Conservation (phyloP, 1,284 basidiomycete species). For the Marasmius fiardii region DNA sequence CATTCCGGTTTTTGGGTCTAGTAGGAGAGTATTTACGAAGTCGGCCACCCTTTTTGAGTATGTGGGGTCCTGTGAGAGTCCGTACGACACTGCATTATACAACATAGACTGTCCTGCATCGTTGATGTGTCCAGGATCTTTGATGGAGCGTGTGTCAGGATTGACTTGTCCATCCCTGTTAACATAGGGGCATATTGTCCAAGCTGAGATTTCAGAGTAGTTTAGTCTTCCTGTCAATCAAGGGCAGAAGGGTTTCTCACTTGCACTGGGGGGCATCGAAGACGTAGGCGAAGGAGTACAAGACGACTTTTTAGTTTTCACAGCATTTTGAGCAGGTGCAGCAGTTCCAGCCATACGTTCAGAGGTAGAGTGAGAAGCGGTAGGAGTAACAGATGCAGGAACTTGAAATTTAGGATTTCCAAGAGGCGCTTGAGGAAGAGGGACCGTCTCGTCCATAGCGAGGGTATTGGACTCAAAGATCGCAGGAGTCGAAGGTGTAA, state of each 20-base stretch:
- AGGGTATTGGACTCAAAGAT: neutral
- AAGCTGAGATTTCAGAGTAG: conserved; percentile 30
- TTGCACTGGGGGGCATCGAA: conserved; percentile 38
- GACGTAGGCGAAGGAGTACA: conserved; percentile 44
- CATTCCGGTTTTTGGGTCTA: conserved; percentile 49
- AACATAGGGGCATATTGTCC: conserved; percentile 55
- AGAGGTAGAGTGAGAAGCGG: conserved; percentile 3
- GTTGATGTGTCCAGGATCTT: conserved; percentile 43
- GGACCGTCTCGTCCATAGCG: neutral
- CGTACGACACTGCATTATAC: conserved; percentile 50
- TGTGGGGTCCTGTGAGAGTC: conserved; percentile 32
- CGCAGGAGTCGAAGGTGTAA: neutral
- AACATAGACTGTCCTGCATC: conserved; percentile 45
- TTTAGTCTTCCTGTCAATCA: neutral
- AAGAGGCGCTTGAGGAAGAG: conserved; percentile 15
- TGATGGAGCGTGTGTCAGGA: conserved; percentile 52
- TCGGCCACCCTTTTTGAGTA: conserved; percentile 36
- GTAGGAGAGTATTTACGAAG: conserved; percentile 50
- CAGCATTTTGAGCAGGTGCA: conserved; percentile 28
- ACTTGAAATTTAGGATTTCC: neutral
- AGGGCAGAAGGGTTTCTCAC: conserved; percentile 28
- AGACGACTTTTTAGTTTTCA: conserved; percentile 23
- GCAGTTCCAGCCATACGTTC: conserved; percentile 16
- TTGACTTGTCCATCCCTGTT: conserved; percentile 54
- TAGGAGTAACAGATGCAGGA: conserved; percentile 5